Percentiles rank a stretch among this genome's conserved stretches.
Evolutionary conservation across 2,329 filamentous ascomycete genomes (phyloP).

Genomic region (Aspergillus uvarum): DNA sequence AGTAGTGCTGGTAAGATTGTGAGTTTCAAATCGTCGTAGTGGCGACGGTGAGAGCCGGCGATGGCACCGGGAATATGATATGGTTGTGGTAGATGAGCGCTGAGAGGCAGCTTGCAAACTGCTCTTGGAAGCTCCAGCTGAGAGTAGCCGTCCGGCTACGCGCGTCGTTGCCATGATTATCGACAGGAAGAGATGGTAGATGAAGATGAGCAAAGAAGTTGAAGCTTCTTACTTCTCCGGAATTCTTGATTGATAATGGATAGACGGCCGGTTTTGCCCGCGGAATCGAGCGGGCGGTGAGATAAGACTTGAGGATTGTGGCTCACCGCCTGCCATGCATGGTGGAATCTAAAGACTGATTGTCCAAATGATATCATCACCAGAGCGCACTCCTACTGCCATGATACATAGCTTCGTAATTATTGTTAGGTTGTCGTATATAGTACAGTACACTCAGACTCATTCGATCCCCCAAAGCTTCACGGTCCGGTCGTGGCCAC

Average conservation of each 20-base stretch:
- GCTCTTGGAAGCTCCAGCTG: not conserved
- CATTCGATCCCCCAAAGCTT: constrained; percentile 95
- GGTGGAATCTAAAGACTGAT: not conserved
- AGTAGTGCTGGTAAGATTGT: not conserved
- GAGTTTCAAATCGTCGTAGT: not conserved
- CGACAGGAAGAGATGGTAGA: not conserved
- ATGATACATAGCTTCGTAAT: not conserved
- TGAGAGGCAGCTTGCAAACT: constrained; percentile 11
- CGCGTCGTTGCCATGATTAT: not conserved
- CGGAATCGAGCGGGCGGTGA: not conserved
- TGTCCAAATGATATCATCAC: not conserved
- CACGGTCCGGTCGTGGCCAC: constrained; percentile 89
- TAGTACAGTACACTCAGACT: constrained; percentile 16
- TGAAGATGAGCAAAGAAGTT: not conserved
- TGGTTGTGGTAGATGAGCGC: constrained; percentile 1
- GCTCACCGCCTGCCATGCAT: not conserved
- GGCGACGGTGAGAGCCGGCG: constrained; percentile 3
- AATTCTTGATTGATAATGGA: not conserved
- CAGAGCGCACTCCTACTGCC: not conserved
- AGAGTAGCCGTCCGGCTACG: not conserved
- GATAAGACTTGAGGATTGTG: not conserved
- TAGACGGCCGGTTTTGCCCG: not conserved
- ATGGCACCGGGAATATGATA: not conserved
- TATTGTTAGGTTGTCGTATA: not conserved
- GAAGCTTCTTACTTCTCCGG: not conserved